Base-by-base conservation (phyloP, 495 filamentous ascomycete genomes). In the Penicillium roqueforti region DNA sequence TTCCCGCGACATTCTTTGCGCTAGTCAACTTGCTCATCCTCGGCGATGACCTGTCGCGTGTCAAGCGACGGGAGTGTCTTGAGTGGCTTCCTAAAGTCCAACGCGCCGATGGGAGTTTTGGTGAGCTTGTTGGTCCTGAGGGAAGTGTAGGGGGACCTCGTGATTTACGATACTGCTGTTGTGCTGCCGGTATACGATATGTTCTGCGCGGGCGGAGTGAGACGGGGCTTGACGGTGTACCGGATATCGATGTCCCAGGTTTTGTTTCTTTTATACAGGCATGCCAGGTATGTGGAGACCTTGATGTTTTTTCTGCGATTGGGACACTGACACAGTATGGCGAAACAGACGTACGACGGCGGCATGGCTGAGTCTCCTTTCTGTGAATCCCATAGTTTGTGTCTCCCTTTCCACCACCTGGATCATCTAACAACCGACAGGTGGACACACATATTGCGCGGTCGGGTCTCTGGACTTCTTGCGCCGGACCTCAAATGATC, bases 1-100 rank as follows among this genome's bases (percentile, higher is more conserved):
- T 96, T 13, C 83, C 91, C 0, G 89, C 89, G 16, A 96, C 91
- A 0, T 88, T 85, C 68, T 95, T 97, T 74, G 92, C 93, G 4
- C 76, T 97, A 41, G 76, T 84, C 28, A 77, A 84, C 14, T 67
- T 98, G 18, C 74, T 85, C 1, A 75, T 92, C n/a, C 66, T 96
- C 19, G 87, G 87, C 0, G 88, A 95, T 54, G 82, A 88, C 52
- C 68, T 89, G 44, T 74, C 78, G 14, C 69, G 85, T 6, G 83
- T 97, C 16, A 82, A 86, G 61, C 80, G 87, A 52, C 74, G 59
- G 40, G 80, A 80, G 51, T 87, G 86, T 60, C 67, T 97, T 55
- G 62, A 69, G 31, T 95, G 91, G 87, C 73, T 98, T 47, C 79
- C 74, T 50, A 81, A 70, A 53, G 61, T 97, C 71, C 93, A 98